Percentiles rank a stretch among this genome's conserved stretches.
phyloP scores from a whole-genome alignment of 2,329 filamentous ascomycete species.

The Beauveria asiatica region DNA sequence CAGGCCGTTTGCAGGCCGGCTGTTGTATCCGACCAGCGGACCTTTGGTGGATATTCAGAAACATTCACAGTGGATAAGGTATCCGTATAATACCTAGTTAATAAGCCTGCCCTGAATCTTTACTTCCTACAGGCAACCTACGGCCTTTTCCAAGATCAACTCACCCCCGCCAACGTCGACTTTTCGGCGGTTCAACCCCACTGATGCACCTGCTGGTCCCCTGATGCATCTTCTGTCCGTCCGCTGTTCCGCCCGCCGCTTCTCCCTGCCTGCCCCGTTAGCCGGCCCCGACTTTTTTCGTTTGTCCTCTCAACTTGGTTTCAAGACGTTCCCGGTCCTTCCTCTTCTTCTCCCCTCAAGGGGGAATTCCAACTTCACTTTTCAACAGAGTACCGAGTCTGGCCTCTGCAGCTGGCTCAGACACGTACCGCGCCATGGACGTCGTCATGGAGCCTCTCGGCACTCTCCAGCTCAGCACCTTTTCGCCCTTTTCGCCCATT shows the following conservation, averaged over 20 bases:
- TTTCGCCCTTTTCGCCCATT: constrained; percentile 12
- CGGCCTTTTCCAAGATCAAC: not conserved
- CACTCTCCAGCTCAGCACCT: constrained; percentile 22
- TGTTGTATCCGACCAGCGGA: not conserved
- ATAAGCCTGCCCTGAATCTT: no score
- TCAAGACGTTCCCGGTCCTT: not conserved
- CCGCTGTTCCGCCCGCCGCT: not conserved
- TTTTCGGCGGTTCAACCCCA: not conserved
- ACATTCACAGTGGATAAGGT: not conserved
- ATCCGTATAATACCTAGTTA: no score
- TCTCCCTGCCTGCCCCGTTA: not conserved
- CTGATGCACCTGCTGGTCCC: not conserved
- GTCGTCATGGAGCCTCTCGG: constrained; percentile 24
- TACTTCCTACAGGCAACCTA: not conserved
- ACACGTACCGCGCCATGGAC: constrained; percentile 19
- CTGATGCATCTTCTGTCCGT: not conserved
- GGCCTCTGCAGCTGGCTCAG: constrained; percentile 1
- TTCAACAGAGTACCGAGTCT: not conserved
- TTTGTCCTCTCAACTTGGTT: not conserved
- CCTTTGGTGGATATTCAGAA: not conserved
- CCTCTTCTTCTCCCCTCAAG: not conserved
- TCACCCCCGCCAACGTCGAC: not conserved
- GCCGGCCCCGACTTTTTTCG: not conserved
- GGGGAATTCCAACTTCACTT: not conserved
- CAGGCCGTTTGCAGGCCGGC: not conserved